These are phyloP conservation scores for Blepharisma undulans DNA, from an alignment of 169 alveolate genomes.

Conservation along the genomic window DNA sequence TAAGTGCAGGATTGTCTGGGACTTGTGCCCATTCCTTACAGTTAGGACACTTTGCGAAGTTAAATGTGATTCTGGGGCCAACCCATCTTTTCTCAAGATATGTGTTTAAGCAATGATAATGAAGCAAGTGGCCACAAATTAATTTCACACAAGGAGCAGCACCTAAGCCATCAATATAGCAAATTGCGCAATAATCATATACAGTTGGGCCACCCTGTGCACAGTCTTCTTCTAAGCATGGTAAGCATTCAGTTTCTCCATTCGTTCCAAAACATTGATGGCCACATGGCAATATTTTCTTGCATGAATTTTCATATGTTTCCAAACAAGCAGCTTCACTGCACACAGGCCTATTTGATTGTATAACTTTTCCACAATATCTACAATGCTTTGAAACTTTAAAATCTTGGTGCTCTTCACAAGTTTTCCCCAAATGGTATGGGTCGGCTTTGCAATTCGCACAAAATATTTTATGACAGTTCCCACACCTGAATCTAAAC, in stretches of 20 bases:
- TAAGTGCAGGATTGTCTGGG: conserved; percentile 45
- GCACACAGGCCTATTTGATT: conserved; percentile 66
- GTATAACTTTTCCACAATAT: conserved; percentile 64
- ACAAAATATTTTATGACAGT: conserved; percentile 76
- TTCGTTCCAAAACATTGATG: conserved; percentile 83
- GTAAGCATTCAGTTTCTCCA: conserved; percentile 72
- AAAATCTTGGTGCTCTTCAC: conserved; percentile 72
- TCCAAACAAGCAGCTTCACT: conserved; percentile 65
- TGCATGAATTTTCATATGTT: conserved; percentile 64
- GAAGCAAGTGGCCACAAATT: conserved; percentile 75
- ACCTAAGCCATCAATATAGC: conserved; percentile 82
- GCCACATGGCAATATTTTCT: conserved; percentile 74
- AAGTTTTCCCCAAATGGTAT: conserved; percentile 82
- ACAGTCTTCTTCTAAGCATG: conserved; percentile 79
- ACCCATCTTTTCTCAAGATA: conserved; percentile 75
- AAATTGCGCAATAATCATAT: conserved; percentile 80
- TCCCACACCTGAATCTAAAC: conserved; percentile 50
- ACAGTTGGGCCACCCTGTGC: conserved; percentile 60
- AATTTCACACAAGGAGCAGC: conserved; percentile 69
- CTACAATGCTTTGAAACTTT: conserved; percentile 66
- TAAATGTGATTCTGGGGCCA: conserved; percentile 78
- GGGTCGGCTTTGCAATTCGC: conserved; percentile 72
- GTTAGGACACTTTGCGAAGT: conserved; percentile 73
- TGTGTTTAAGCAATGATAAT: conserved; percentile 71
- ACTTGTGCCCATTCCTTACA: conserved; percentile 70